Evolutionary conservation across 352 stramenopile species (phyloP).

Genomic region (Pythium rhizo-oryzae): DNA sequence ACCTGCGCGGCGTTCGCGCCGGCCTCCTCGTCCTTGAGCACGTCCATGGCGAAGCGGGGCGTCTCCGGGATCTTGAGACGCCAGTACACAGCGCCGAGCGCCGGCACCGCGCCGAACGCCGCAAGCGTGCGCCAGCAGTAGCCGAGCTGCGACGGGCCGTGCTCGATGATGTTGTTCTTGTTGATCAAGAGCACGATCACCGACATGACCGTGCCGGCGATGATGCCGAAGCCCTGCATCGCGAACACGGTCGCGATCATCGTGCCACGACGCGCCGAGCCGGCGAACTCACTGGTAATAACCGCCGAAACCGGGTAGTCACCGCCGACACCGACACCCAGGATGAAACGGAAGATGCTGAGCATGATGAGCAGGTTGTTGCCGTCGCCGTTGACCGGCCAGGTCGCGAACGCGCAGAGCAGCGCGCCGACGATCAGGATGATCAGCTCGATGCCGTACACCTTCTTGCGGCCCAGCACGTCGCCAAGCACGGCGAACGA

Average conservation of each 20-base stretch:
- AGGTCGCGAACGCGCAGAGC: conserved; percentile 28
- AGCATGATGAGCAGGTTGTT: conserved; percentile 54
- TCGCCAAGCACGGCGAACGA: conserved; percentile 53
- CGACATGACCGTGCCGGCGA: conserved; percentile 38
- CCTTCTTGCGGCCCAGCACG: conserved; percentile 49
- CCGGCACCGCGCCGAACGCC: conserved; percentile 45
- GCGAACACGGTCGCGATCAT: conserved; percentile 57
- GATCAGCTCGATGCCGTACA: conserved; percentile 54
- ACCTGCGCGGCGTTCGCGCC: conserved; percentile 18
- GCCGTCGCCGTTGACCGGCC: conserved; percentile 43
- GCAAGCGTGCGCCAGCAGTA: conserved; percentile 53
- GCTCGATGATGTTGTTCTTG: conserved; percentile 33
- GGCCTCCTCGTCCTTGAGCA: conserved; percentile 42
- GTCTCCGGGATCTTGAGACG: conserved; percentile 50
- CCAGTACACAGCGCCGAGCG: conserved; percentile 49
- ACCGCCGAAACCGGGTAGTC: conserved; percentile 47
- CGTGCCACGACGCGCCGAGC: conserved; percentile 41
- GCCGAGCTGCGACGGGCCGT: conserved; percentile 39
- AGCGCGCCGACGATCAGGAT: conserved; percentile 41
- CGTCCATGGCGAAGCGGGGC: conserved; percentile 46
- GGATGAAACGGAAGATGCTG: conserved; percentile 54
- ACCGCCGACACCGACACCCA: conserved; percentile 49
- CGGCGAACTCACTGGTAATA: conserved; percentile 56
- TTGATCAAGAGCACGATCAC: conserved; percentile 20
- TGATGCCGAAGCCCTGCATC: conserved; percentile 50